Percentiles rank a stretch among this genome's conserved stretches.
These are phyloP conservation scores for Suillus tomentosus DNA, from an alignment of 768 basidiomycete genomes.

Conservation along the genomic window DNA sequence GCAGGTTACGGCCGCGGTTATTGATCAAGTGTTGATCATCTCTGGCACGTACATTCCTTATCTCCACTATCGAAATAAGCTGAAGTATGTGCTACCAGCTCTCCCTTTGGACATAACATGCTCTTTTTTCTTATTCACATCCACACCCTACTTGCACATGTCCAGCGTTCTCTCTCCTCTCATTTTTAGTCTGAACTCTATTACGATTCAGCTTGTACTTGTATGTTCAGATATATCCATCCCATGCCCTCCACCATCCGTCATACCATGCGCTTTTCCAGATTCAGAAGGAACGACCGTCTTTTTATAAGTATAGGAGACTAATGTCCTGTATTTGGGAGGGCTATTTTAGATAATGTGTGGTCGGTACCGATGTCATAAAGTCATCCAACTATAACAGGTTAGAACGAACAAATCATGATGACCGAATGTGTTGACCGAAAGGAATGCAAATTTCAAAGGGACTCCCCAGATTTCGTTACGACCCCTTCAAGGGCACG, in stretches of 20 bases:
- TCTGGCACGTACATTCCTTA: neutral
- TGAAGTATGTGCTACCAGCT: neutral
- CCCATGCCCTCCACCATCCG: neutral
- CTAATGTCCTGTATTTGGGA: neutral
- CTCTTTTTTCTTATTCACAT: neutral
- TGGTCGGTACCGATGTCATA: neutral
- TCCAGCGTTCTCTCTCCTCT: conserved; percentile 3
- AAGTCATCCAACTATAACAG: neutral
- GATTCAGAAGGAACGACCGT: neutral
- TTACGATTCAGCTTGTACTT: conserved; percentile 20
- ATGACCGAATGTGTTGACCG: neutral
- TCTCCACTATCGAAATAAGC: conserved; percentile 10
- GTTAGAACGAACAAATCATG: neutral
- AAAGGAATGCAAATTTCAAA: neutral
- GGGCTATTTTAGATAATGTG: neutral
- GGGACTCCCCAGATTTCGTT: neutral
- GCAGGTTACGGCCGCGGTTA: conserved; percentile 27
- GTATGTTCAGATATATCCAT: conserved; percentile 19
- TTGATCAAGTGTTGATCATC: conserved; percentile 1
- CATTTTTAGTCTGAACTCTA: conserved; percentile 13
- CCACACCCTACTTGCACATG: neutral
- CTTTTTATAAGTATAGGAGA: neutral
- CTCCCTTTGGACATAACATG: neutral
- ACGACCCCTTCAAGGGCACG: too few species aligned
- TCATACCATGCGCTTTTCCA: neutral